Base-by-base conservation (phyloP, 805 yeast genomes). In the Zygotorulaspora chibaensis region DNA sequence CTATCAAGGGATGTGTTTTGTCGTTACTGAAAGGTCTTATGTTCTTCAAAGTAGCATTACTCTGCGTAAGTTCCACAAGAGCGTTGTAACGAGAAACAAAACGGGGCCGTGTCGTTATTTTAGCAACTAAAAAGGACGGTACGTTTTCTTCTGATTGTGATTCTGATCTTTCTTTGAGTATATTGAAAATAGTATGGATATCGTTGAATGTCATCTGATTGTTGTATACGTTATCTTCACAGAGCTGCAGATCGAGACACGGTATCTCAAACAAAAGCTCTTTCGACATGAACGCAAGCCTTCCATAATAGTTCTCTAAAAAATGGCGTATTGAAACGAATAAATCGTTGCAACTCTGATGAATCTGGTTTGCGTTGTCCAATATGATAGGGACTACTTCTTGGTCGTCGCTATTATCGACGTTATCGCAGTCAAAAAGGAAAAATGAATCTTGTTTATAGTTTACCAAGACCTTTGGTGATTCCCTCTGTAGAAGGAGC, bases 71-170 rank as follows among this genome's bases (percentile, higher is more conserved):
- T 41, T 66, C 70, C 1, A 66, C 69, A 25, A 66, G 41, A 1
- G 62, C 55, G 38, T 66, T 66, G 43, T 60, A 66, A 15, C 70
- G 58, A 2, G 63, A 55, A 1, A 65, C 64, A 55, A 66, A 66
- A 20, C 70, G 54, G 11, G 57, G 58, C 31, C 59, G 57, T 13
- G 56, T 47, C 3, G 40, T 42, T 1, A 65, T 46, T 8, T 40
- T 41, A 6, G 52, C 57, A 11, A 48, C 50, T 29, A 66, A 28
- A 29, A 44, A 45, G 1, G 35, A 26, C 1, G 65, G 65, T 3
- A 58, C 48, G 29, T 57, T 41, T 3, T 36, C 8, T 41, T 63
- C 67, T 9, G 43, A 34, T 25, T 56, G 47, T 2, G 35, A 40
- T 8, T 50, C 38, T 1, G 68, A 64, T 37, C 65, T 57, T 18